Conservation (phyloP, 2,329 filamentous ascomycete genomes). For the Stachybotrys elegans region DNA sequence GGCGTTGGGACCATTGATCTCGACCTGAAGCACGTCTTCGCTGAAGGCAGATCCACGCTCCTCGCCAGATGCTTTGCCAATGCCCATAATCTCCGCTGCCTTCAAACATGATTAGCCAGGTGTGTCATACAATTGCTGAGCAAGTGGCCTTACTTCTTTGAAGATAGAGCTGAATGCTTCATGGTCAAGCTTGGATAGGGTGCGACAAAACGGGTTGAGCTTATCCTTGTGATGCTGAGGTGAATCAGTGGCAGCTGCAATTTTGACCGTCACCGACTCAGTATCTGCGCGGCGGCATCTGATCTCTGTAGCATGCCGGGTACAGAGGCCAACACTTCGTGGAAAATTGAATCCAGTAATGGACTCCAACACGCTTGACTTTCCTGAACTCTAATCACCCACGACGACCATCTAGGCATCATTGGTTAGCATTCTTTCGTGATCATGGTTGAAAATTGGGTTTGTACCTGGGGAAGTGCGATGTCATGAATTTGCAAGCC, state of each 20-base stretch:
- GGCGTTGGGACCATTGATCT: constrained; percentile 38
- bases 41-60: constrained; percentile 33
- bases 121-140: background rate
- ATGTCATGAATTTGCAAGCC: too few species aligned
- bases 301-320: constrained; percentile 51
- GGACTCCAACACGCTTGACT: constrained; percentile 53
- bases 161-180: constrained; percentile 1
- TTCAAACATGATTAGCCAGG: constrained; percentile 5
- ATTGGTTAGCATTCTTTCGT: too few species aligned
- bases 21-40: constrained; percentile 34
- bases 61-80: constrained; percentile 19
- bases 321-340: constrained; percentile 44
- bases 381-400: constrained; percentile 51
- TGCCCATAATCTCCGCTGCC: constrained; percentile 40
- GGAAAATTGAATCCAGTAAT: constrained; percentile 49
- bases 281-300: constrained; percentile 31
- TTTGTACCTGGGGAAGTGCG: too few species aligned
- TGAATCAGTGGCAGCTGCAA: constrained; percentile 8
- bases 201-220: background rate
- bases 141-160: constrained; percentile 9
- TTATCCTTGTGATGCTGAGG: background rate
- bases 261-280: constrained; percentile 14
- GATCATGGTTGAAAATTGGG: too few species aligned
- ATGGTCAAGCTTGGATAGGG: background rate
- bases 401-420: constrained; percentile 46